Base-by-base conservation (phyloP, 176 grass and related monocot genomes). In the Ampelocalamus luodianensis region DNA sequence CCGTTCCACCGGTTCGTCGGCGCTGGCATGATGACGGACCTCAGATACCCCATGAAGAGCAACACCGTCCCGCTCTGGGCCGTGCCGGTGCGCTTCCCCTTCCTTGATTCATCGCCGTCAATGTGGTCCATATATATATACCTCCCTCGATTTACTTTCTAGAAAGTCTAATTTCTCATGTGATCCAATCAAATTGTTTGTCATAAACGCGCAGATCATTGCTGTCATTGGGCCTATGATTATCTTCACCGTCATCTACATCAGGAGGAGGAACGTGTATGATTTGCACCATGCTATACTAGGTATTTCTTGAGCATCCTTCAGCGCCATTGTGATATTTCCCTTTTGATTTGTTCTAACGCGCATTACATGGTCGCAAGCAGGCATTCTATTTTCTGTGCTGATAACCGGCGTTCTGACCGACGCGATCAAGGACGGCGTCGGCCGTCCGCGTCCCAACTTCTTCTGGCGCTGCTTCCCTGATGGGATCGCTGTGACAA, bases 1-100 rank as follows among this genome's bases (percentile, higher is more conserved):
- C 91, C 94, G 18, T 96, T 91, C 87, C 94, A 93, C 69, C 91
- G 94, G 1, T 96, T 93, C 86, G 81, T 96, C 29, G 94, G 87
- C 71, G 22, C 48, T 39, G 81, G 58, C 85, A 96, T 96, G 94
- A 89, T 96, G 89, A 29, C 89, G 0, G 94, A 93, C 83, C 84
- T 96, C 65, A 63, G 89, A 48, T 93, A 96, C 74, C 91, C 89
- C 17, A 34, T 96, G 80, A 93, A 93, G 76, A 15, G 22, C 86
- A 96, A 96, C 86, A 96, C 94, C 22, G 91, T 96, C 63, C 91
- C 94, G 2, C 6, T 91, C 76, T 96, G 89, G 91, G 80, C 73
- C 45, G 85, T 93, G 3, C 79, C 87, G 81, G 81, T 92, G 79
- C 36, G 46, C 37, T 22, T 20, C 54, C n/a, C 64, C 3, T 79